Base-by-base conservation (phyloP, 2,329 filamentous ascomycete genomes). In the Pseudocercospora fijiensis region DNA sequence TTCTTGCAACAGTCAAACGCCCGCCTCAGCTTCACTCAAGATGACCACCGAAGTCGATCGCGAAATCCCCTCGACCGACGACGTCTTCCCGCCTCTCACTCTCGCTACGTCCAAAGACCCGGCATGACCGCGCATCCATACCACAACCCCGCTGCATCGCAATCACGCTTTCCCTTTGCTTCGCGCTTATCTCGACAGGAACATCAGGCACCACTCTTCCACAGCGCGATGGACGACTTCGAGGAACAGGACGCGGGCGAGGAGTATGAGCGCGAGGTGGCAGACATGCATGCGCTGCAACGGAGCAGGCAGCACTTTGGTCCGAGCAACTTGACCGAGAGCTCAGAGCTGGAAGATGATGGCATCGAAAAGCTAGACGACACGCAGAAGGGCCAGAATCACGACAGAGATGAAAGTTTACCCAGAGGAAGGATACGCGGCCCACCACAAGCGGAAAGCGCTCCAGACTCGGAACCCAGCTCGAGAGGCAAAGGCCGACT, bases 1-100 rank as follows among this genome's bases (percentile, higher is more conserved):
- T 99, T 99, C 78, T 87, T 99, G 73, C 91, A 93, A 66, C 95
- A 98, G 85, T 97, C 93, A 70, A 93, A 96, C 82, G 96, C 93
- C 66, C 89, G 92, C 67, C 83, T 98, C 73, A 91, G 90, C 70
- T 92, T 79, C 86, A 89, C 80, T 69, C 75, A 74, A 69, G 69
- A 75, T 59, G 69, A 73, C 57, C 65, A 52, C 26, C 62, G 67
- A 41, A 71, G 70, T 65, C 86, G 60, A 77, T 82, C 70, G 73
- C 77, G 78, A 69, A 81, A 78, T 73, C 81, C 78, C 57, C 75
- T 80, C 74, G 82, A 80, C 72, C 81, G 80, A 66, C 77, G 78
- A 69, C 79, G 77, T 30, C 33, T 20, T 9, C 62, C 63, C 16
- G 79, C 76, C 67, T 81, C 77, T 71, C 77, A 69, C 73, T 79